Evolutionary conservation across 2,329 filamentous ascomycete species (phyloP).

Genomic region (Aspergillus sp.): DNA sequence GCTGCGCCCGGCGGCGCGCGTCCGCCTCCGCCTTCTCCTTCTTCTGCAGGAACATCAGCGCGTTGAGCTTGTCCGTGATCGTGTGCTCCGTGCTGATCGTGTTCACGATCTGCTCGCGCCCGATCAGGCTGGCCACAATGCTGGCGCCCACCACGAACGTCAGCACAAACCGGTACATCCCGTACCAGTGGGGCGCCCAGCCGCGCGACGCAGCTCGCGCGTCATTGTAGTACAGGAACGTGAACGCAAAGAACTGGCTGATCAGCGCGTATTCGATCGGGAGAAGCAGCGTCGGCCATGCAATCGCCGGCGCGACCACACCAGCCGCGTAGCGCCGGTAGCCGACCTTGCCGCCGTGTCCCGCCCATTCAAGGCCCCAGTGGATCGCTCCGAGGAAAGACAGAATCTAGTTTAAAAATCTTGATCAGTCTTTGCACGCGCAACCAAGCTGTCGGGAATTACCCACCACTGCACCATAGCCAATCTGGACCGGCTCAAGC

Average conservation of each 20-base stretch:
- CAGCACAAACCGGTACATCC: conserved; percentile 80
- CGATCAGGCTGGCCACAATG: conserved; percentile 72
- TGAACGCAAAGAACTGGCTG: conserved; percentile 76
- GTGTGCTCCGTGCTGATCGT: conserved; percentile 26
- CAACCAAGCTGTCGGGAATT: no score
- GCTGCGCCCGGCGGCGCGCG: conserved; percentile 23
- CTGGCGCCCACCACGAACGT: conserved; percentile 80
- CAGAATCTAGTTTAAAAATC: conserved; percentile 56
- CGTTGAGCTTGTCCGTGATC: conserved; percentile 43
- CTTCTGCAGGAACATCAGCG: conserved; percentile 40
- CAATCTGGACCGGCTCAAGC: conserved; percentile 79
- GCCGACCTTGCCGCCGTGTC: conserved; percentile 57
- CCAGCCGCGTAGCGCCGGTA: conserved; percentile 77
- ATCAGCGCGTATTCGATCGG: conserved; percentile 78
- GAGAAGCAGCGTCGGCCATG: conserved; percentile 83
- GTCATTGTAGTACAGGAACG: conserved; percentile 77
- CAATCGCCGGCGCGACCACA: conserved; percentile 66
- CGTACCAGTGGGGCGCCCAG: conserved; percentile 80
- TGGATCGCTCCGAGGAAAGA: conserved; percentile 91
- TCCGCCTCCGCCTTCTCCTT: conserved; percentile 39
- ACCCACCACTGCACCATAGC: conserved; percentile 75
- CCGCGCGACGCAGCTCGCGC: conserved; percentile 61
- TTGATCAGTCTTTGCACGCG: no score
- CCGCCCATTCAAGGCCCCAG: conserved; percentile 81
- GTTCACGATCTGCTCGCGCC: conserved; percentile 62